phyloP scores from a whole-genome alignment of 805 yeast species.

The Yarrowia hollandica region DNA sequence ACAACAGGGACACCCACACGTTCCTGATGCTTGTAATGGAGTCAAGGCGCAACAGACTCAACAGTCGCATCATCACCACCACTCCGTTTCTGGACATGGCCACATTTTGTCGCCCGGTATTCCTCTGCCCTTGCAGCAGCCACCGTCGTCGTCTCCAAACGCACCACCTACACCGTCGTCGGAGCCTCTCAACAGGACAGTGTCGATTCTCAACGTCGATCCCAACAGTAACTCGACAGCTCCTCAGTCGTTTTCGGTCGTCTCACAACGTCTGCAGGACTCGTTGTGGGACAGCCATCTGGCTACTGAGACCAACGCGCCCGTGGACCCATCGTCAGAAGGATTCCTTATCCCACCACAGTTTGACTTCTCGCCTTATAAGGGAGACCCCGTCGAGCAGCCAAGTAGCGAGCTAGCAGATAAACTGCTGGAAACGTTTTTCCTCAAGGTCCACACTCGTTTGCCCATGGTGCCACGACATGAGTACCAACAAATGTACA shows the following conservation, averaged over 20 bases:
- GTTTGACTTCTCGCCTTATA: slow-evolving; percentile 31
- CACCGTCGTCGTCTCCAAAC: not conserved
- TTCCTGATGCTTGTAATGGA: not conserved
- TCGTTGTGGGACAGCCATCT: slow-evolving; percentile 33
- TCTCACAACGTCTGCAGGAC: slow-evolving; percentile 36
- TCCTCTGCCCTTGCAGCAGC: slow-evolving; percentile 7
- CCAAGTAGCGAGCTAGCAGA: slow-evolving; percentile 33
- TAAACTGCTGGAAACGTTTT: slow-evolving; percentile 31
- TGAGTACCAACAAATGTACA: slow-evolving; percentile 31
- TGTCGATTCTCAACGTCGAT: slow-evolving; percentile 35
- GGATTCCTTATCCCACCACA: slow-evolving; percentile 21
- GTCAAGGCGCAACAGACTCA: not conserved
- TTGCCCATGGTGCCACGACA: slow-evolving; percentile 34
- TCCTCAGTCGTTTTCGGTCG: slow-evolving; percentile 38
- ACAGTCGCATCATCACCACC: not conserved
- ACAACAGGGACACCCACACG: slow-evolving; percentile 23
- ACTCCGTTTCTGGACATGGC: not conserved
- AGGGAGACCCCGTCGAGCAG: slow-evolving; percentile 31
- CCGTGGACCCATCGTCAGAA: slow-evolving; percentile 12
- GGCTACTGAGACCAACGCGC: not conserved
- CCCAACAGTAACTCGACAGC: slow-evolving; percentile 33
- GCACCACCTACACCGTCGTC: slow-evolving; percentile 2
- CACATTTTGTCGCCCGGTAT: slow-evolving; percentile 10
- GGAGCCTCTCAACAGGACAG: slow-evolving; percentile 24
- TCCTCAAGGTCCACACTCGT: slow-evolving; percentile 32